Evolutionary conservation across 2,329 filamentous ascomycete genomes (phyloP).

Genomic region (Microsporum audouinii): DNA sequence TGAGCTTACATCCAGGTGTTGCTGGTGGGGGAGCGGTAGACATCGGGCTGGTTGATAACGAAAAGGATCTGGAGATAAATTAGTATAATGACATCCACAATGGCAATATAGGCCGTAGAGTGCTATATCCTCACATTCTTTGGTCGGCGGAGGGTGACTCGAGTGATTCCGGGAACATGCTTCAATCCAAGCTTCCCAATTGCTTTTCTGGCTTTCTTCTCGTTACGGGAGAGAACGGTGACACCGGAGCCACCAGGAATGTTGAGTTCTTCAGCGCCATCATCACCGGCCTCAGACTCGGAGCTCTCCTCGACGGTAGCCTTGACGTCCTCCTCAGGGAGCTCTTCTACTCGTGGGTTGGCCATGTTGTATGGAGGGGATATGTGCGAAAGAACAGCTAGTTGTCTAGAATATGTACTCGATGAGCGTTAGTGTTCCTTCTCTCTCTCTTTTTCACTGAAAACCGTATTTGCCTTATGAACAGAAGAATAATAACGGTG

Average conservation of each 20-base stretch:
- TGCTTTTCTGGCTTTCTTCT: conserved; percentile 99
- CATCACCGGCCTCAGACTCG: conserved; percentile 37
- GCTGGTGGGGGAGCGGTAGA: conserved; percentile 98
- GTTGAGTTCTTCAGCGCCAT: conserved; percentile 44
- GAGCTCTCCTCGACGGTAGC: conserved; percentile 60
- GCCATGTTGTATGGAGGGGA: conserved; percentile 32
- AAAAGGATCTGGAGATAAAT: conserved; percentile 67
- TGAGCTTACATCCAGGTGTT: conserved; percentile 95
- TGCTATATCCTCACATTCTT: conserved; percentile 75
- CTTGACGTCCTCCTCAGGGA: conserved; percentile 80
- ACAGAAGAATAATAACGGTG: not conserved
- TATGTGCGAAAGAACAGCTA: not conserved
- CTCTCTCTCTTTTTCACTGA: not conserved
- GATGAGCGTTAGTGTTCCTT: not conserved
- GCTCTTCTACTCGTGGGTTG: conserved; percentile 54
- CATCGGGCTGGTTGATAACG: conserved; percentile 98
- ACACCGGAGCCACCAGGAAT: conserved; percentile 77
- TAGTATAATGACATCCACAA: conserved; percentile 11
- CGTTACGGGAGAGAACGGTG: conserved; percentile 94
- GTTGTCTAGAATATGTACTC: not conserved
- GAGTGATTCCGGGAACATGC: conserved; percentile 92
- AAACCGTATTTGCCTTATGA: not conserved
- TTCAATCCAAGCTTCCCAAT: conserved; percentile 97
- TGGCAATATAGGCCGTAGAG: not conserved
- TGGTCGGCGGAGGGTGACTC: conserved; percentile 92